Percentiles rank a stretch among this genome's conserved stretches.
Conservation (phyloP, 192 early-diverging fungal species). For the Kickxella alabastrina region DNA sequence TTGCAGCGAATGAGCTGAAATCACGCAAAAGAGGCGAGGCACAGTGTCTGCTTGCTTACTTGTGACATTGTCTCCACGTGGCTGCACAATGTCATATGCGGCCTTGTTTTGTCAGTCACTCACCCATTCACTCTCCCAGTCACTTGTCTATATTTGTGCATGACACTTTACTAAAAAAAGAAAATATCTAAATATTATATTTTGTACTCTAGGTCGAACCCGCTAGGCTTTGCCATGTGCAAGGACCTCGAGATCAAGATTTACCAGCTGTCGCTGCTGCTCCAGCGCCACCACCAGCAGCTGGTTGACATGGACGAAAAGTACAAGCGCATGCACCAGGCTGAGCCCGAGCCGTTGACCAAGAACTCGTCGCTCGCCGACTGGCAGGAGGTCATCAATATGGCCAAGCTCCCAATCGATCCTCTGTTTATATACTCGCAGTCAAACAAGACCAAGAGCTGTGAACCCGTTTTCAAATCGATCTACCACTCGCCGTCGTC, state of each 20-base stretch:
- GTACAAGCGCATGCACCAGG: conserved; percentile 31
- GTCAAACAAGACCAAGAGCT: conserved; percentile 1
- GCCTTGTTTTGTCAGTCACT: no score
- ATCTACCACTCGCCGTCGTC: conserved; percentile 20
- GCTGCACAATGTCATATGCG: no score
- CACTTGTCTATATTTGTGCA: no score
- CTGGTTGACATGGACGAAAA: conserved; percentile 22
- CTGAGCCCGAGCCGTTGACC: background rate
- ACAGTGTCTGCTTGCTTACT: no score
- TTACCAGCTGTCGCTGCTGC: conserved; percentile 34
- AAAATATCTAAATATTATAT: no score
- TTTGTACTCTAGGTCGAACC: conserved; percentile 38
- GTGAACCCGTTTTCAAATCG: conserved; percentile 15
- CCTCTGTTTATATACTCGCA: background rate
- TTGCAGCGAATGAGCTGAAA: no score
- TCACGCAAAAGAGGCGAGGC: no score
- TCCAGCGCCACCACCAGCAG: conserved; percentile 20
- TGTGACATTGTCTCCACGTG: no score
- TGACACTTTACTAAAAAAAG: no score
- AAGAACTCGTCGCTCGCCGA: conserved; percentile 28
- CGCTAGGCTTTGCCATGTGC: conserved; percentile 42
- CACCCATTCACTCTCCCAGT: no score
- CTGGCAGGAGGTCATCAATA: conserved; percentile 50
- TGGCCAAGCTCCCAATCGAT: conserved; percentile 33
- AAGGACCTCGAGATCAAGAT: conserved; percentile 31